Conservation (phyloP, 805 yeast species). For the Yarrowia sp. region DNA sequence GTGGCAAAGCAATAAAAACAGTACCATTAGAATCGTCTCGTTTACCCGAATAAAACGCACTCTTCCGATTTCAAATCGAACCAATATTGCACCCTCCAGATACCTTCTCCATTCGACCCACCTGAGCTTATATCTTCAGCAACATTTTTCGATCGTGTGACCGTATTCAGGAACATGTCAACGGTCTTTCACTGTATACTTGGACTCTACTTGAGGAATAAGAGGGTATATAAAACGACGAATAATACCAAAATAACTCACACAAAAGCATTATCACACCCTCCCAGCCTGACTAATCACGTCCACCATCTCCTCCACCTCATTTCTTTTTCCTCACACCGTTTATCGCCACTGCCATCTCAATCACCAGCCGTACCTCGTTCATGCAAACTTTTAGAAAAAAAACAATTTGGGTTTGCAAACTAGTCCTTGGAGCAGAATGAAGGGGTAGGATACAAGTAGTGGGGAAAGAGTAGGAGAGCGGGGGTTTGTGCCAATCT, state of each 20-base stretch:
- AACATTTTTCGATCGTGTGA: neutral
- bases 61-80: neutral
- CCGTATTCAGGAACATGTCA: neutral
- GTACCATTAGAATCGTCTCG: neutral
- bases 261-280: neutral
- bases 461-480: too few species aligned
- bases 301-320: neutral
- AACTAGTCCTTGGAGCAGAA: too few species aligned
- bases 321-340: neutral
- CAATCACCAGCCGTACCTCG: constrained; percentile 8
- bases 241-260: neutral
- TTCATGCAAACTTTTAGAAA: neutral
- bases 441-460: too few species aligned
- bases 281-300: too few species aligned
- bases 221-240: too few species aligned
- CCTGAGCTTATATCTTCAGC: constrained; percentile 4
- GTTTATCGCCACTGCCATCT: neutral
- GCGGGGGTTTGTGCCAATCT: neutral
- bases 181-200: neutral
- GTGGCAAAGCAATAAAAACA: neutral
- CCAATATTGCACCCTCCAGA: neutral
- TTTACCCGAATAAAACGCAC: neutral
- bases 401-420: neutral
- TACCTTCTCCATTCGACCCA: neutral
- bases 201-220: too few species aligned